Evolutionary conservation across 202 grass and related monocot genomes (phyloP), one percentile per base, ranked within the genome.

Genomic region (Carex arenaria): DNA sequence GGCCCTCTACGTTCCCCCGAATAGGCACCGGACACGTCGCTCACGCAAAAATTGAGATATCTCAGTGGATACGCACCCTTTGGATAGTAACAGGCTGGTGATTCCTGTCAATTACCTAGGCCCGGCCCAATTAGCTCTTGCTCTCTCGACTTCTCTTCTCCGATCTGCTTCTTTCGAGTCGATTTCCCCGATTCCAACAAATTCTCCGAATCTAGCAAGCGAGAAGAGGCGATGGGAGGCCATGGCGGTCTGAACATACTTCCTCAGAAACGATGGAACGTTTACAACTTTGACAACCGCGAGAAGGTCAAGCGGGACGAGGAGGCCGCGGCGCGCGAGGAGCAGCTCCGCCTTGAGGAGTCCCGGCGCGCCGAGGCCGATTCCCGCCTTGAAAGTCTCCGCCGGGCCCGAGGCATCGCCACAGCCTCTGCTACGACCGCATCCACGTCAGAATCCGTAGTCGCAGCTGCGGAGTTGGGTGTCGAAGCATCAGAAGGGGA

Each of bases 181-280:
- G 64, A 31, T 36, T 67, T 1, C 30, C 17, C 10, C 8, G 18
- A 63, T 22, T 15, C 30, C 14, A 34, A 19, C 2, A 61, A 49
- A 51, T 67, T 4, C 66, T 42, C 17, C 40, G 42, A 51, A 5
- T 23, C 67, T 45, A 49, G 68, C 12, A 23, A 51, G 36, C 7
- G n/a, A 23, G 4, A 4, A 49, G 13, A 61, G 12, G 20, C 17
- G 47, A 97, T 97, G 94, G 94, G 94, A 60, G 94, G 95, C 31
- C 95, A 98, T 65, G 95, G 91, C 1, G 92, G 95, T 4, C 90
- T 98, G 30, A 98, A 98, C 78, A 98, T 98, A 56, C 68, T 98
- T 38, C 95, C 95, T 63, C 92, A 95, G 92, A 98, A 98, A 93
- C 82, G 91, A 69, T 98, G 95, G 95, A 98, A 98, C 89, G 92